A percentile compares a stretch with the other conserved stretches of the same genome.
These are phyloP conservation scores for Fusarium verrucosum DNA, from an alignment of 2,329 filamentous ascomycete genomes.

Conservation along the genomic window DNA sequence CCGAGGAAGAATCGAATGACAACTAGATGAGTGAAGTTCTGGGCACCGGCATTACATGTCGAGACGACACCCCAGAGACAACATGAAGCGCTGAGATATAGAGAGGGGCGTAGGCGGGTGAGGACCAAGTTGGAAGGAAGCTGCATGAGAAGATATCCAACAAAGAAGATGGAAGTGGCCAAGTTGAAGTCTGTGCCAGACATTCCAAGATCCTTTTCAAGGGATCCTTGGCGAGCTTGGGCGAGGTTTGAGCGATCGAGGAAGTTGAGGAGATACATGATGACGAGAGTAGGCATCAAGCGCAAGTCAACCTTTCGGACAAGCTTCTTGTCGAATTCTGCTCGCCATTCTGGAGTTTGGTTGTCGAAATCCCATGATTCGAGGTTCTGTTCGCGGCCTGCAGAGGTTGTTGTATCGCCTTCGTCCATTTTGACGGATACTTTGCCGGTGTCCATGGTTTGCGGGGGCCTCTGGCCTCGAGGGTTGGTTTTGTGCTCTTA, in stretches of 20 bases:
- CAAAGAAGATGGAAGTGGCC: slow-evolving; percentile 69
- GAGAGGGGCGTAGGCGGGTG: slow-evolving; percentile 61
- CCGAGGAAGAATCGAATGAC: slow-evolving; percentile 57
- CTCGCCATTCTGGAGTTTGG: slow-evolving; percentile 32
- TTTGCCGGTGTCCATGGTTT: slow-evolving; percentile 20
- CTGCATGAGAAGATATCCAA: slow-evolving; percentile 70
- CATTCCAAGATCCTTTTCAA: slow-evolving; percentile 64
- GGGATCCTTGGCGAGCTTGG: slow-evolving; percentile 62
- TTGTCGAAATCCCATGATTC: slow-evolving; percentile 22
- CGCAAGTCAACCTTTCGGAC: slow-evolving; percentile 62
- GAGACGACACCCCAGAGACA: slow-evolving; percentile 53
- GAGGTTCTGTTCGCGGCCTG: slow-evolving; percentile 2
- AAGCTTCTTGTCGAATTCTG: slow-evolving; percentile 45
- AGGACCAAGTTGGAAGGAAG: slow-evolving; percentile 68
- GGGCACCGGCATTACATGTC: slow-evolving; percentile 58
- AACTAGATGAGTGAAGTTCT: slow-evolving; percentile 55
- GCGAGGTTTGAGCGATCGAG: slow-evolving; percentile 63
- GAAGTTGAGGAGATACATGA: slow-evolving; percentile 67
- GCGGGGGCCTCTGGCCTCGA: neutral
- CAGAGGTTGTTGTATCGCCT: neutral
- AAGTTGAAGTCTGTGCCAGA: slow-evolving; percentile 66
- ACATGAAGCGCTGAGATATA: slow-evolving; percentile 62
- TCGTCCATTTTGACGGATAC: slow-evolving; percentile 29
- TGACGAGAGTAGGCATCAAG: slow-evolving; percentile 61
- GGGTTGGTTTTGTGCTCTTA: too few relatives aligned